Conservation (phyloP, 176 grass and related monocot species). For the Tillandsia leiboldiana region DNA sequence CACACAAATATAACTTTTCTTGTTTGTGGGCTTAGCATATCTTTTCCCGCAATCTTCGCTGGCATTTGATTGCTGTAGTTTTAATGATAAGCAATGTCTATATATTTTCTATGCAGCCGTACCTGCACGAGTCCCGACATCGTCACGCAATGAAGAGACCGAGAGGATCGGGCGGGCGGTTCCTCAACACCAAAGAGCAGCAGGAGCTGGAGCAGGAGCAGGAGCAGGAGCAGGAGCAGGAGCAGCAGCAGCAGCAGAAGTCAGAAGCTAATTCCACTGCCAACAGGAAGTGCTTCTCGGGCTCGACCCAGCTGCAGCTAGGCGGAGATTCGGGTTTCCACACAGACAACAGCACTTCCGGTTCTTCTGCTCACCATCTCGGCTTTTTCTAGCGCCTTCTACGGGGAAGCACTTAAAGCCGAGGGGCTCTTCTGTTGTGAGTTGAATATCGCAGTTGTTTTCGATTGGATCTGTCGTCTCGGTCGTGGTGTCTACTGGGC, state of each 20-base stretch:
- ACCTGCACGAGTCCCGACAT: slow-evolving; percentile 77
- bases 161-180: slow-evolving; percentile 59
- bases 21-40: not conserved
- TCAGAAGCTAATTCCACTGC: not conserved
- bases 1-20: too few species aligned
- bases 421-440: slow-evolving; percentile 21
- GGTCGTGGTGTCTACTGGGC: slow-evolving; percentile 30
- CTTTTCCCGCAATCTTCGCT: not conserved
- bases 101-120: slow-evolving; percentile 40
- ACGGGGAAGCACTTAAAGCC: slow-evolving; percentile 11
- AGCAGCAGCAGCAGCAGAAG: slow-evolving; percentile 15
- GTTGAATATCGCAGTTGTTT: slow-evolving; percentile 8
- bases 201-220: slow-evolving; percentile 36
- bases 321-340: slow-evolving; percentile 5
- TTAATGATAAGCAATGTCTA: not conserved
- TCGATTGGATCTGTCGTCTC: not conserved
- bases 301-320: slow-evolving; percentile 22
- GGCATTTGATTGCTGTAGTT: not conserved
- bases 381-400: slow-evolving; percentile 28
- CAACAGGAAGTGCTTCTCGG: slow-evolving; percentile 5
- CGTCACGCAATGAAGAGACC: slow-evolving; percentile 67
- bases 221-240: slow-evolving; percentile 27
- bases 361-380: slow-evolving; percentile 24
- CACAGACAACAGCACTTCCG: slow-evolving; percentile 12
- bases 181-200: slow-evolving; percentile 43